phyloP scores from a whole-genome alignment of 495 filamentous ascomycete genomes.

The Friedmanniomyces simplex region DNA sequence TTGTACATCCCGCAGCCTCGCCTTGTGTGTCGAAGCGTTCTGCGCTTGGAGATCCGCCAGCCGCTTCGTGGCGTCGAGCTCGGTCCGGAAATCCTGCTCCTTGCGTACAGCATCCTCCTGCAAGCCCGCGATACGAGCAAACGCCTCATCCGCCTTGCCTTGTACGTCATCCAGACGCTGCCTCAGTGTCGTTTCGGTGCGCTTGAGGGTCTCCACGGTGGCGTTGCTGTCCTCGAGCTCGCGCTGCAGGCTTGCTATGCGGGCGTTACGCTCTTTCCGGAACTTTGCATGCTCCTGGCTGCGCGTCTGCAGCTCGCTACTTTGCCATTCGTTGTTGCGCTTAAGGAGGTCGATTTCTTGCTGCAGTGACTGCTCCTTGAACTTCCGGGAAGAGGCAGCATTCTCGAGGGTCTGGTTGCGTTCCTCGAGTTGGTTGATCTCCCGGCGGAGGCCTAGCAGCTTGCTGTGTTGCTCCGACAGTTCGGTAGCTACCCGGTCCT shows the following conservation, averaged over 20 bases:
- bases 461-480: slow-evolving; percentile 81
- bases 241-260: slow-evolving; percentile 76
- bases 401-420: slow-evolving; percentile 70
- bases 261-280: slow-evolving; percentile 85
- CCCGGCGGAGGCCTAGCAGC: slow-evolving; percentile 66
- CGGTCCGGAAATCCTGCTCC: slow-evolving; percentile 71
- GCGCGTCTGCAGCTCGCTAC: slow-evolving; percentile 82
- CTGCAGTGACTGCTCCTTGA: slow-evolving; percentile 76
- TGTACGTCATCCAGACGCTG: slow-evolving; percentile 72
- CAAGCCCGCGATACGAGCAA: slow-evolving; percentile 69
- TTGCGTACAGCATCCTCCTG: slow-evolving; percentile 68
- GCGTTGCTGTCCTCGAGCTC: slow-evolving; percentile 73
- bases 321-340: slow-evolving; percentile 84
- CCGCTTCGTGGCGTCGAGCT: slow-evolving; percentile 67
- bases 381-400: slow-evolving; percentile 62
- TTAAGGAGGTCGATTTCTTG: slow-evolving; percentile 81
- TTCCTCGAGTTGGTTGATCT: slow-evolving; percentile 70
- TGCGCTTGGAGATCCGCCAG: slow-evolving; percentile 79
- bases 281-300: slow-evolving; percentile 74
- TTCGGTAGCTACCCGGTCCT: slow-evolving; percentile 76
- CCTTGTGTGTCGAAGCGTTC: slow-evolving; percentile 66
- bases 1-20: slow-evolving; percentile 73
- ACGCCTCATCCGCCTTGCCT: slow-evolving; percentile 73
- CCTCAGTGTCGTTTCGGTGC: slow-evolving; percentile 69
- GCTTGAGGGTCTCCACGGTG: slow-evolving; percentile 62